Conservation (phyloP, 306 rosid species). For the Cicer chorassanicum region DNA sequence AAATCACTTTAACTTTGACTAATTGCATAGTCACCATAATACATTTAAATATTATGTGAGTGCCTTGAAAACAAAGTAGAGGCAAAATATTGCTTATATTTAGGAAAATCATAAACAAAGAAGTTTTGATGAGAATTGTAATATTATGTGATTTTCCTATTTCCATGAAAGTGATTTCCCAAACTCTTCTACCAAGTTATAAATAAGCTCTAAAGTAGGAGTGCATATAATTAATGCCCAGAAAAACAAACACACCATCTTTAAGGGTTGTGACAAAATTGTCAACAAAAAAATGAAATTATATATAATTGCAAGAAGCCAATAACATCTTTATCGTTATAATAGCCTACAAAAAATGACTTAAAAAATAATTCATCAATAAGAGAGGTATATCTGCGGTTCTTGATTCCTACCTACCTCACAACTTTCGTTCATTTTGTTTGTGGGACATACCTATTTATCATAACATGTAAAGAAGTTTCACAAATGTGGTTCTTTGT, state of each 20-base stretch:
- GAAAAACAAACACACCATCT: constrained; percentile 20
- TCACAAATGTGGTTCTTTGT: constrained; percentile 46
- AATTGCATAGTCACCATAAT: background rate
- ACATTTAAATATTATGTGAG: background rate
- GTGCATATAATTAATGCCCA: constrained; percentile 37
- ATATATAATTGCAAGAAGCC: constrained; percentile 42
- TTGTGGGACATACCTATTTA: constrained; percentile 45
- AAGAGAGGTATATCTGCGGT: constrained; percentile 43
- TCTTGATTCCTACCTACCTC: constrained; percentile 54
- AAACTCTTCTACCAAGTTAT: constrained; percentile 30
- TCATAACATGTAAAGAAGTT: constrained; percentile 36
- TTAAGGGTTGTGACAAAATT: constrained; percentile 41
- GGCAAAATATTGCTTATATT: constrained; percentile 19
- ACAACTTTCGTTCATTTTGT: constrained; percentile 53
- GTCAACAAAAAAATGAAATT: constrained; percentile 12
- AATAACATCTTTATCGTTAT: constrained; percentile 20
- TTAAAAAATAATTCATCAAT: constrained; percentile 47
- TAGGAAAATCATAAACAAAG: constrained; percentile 10
- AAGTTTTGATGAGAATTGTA: constrained; percentile 19
- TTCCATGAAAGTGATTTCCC: constrained; percentile 30
- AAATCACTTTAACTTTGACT: background rate
- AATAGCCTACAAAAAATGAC: constrained; percentile 31
- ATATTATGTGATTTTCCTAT: constrained; percentile 12
- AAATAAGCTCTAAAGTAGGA: constrained; percentile 26
- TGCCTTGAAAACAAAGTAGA: background rate